These are phyloP conservation scores for Fusarium anguioides DNA, from an alignment of 2,329 filamentous ascomycete species.

Conservation along the genomic window DNA sequence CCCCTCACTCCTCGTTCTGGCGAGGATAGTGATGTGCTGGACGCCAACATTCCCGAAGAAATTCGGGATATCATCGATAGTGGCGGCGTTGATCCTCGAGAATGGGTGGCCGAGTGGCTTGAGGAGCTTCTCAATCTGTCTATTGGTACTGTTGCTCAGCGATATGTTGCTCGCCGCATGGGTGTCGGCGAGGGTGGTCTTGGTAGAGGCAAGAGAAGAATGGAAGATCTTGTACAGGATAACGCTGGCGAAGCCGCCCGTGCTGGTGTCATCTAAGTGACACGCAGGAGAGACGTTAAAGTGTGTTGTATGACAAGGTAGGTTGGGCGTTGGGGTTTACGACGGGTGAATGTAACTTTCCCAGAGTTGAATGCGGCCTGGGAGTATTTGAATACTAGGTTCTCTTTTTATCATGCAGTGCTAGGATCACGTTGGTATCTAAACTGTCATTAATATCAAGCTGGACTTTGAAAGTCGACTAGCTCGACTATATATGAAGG, in stretches of 20 bases:
- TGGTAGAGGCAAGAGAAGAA: slow-evolving; percentile 70
- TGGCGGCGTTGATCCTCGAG: slow-evolving; percentile 85
- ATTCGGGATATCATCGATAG: slow-evolving; percentile 85
- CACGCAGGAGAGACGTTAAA: slow-evolving; percentile 2
- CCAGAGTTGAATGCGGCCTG: slow-evolving; percentile 21
- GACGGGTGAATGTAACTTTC: slow-evolving; percentile 33
- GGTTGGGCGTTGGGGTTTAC: slow-evolving; percentile 42
- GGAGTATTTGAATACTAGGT: slow-evolving; percentile 33
- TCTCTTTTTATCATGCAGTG: slow-evolving; percentile 20
- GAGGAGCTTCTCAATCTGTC: slow-evolving; percentile 84
- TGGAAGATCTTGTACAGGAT: slow-evolving; percentile 66
- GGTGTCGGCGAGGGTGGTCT: slow-evolving; percentile 86
- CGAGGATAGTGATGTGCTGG: slow-evolving; percentile 57
- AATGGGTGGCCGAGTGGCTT: slow-evolving; percentile 98
- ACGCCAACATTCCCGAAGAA: slow-evolving; percentile 73
- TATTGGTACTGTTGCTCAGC: slow-evolving; percentile 88
- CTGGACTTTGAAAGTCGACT: not conserved
- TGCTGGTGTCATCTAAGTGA: slow-evolving; percentile 63
- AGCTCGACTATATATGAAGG: not conserved
- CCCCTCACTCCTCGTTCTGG: slow-evolving; percentile 65
- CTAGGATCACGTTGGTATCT: slow-evolving; percentile 13
- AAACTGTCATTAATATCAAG: slow-evolving; percentile 17
- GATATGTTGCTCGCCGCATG: slow-evolving; percentile 95
- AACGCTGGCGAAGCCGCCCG: slow-evolving; percentile 69
- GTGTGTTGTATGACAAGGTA: slow-evolving; percentile 30